Evolutionary conservation across 306 rosid genomes (phyloP).

Genomic region (Pyrus communis): DNA sequence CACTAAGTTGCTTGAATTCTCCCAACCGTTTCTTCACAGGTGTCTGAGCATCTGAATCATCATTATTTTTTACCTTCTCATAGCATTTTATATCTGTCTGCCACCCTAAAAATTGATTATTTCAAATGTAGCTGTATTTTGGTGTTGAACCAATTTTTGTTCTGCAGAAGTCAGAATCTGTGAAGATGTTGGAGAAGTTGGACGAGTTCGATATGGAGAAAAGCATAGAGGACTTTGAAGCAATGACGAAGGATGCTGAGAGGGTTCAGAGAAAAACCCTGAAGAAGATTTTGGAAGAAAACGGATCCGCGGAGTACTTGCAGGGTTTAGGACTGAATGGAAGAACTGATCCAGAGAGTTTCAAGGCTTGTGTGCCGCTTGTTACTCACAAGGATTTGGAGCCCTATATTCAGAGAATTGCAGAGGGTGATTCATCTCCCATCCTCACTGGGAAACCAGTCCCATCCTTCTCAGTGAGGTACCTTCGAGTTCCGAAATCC

Average conservation of each 20-base stretch:
- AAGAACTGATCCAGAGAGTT: constrained; percentile 73
- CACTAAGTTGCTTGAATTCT: not conserved
- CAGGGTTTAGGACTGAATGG: constrained; percentile 57
- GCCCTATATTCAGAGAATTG: constrained; percentile 57
- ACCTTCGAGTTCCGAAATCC: not conserved
- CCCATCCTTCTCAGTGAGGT: constrained; percentile 76
- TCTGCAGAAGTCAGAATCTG: not conserved
- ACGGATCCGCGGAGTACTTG: constrained; percentile 72
- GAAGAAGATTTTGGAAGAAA: constrained; percentile 60
- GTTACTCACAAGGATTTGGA: constrained; percentile 67
- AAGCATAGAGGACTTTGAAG: constrained; percentile 68
- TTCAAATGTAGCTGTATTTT: not conserved
- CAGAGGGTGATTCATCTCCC: constrained; percentile 55
- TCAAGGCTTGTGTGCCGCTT: constrained; percentile 68
- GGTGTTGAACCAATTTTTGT: not conserved
- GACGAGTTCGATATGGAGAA: constrained; percentile 55
- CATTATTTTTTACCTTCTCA: not conserved
- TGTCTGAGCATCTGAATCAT: not conserved
- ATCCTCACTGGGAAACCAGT: constrained; percentile 82
- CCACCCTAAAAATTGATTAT: not conserved
- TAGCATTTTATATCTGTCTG: not conserved
- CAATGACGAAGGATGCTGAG: constrained; percentile 62
- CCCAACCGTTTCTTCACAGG: not conserved
- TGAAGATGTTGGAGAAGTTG: constrained; percentile 63
- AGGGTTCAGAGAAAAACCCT: constrained; percentile 66